These are phyloP conservation scores for Mycena capillaripes DNA, from an alignment of 768 basidiomycete genomes.

Conservation along the genomic window DNA sequence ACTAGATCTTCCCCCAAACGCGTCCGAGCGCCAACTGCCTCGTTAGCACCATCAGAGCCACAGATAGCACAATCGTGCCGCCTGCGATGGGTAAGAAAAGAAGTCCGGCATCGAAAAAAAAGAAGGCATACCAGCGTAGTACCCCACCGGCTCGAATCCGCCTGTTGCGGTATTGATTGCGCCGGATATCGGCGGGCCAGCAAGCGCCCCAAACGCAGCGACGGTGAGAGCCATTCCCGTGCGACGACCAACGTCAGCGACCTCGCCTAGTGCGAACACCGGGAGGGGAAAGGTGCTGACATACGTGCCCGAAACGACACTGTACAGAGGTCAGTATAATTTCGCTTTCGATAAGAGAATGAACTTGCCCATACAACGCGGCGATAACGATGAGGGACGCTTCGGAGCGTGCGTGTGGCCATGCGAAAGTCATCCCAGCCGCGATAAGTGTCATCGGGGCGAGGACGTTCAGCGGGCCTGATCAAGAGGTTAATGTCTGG, in stretches of 20 bases:
- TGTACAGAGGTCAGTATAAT: slow-evolving; percentile 31
- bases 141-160: slow-evolving; percentile 60
- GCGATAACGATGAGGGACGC: slow-evolving; percentile 61
- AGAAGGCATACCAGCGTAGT: slow-evolving; percentile 72
- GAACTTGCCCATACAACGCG: slow-evolving; percentile 68
- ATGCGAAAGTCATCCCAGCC: slow-evolving; percentile 67
- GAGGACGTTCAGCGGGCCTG: slow-evolving; percentile 73
- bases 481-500: background rate
- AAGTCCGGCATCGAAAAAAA: too few species aligned
- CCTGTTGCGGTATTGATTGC: slow-evolving; percentile 63
- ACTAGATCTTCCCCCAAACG: slow-evolving; percentile 37
- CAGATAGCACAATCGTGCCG: slow-evolving; percentile 34
- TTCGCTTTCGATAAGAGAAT: background rate
- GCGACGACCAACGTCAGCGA: slow-evolving; percentile 68
- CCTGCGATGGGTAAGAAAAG: too few species aligned
- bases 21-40: slow-evolving; percentile 31
- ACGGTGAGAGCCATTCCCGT: slow-evolving; percentile 69
- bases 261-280: slow-evolving; percentile 63
- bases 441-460: slow-evolving; percentile 64
- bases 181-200: slow-evolving; percentile 76
- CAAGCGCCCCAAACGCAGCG: slow-evolving; percentile 66
- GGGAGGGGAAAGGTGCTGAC: slow-evolving; percentile 63
- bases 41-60: slow-evolving; percentile 32
- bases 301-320: slow-evolving; percentile 65
- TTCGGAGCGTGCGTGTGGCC: slow-evolving; percentile 68